Evolutionary conservation across 345 rosid genomes (phyloP), one percentile per base, ranked within the genome.

Genomic region (Citrus reticulata): DNA sequence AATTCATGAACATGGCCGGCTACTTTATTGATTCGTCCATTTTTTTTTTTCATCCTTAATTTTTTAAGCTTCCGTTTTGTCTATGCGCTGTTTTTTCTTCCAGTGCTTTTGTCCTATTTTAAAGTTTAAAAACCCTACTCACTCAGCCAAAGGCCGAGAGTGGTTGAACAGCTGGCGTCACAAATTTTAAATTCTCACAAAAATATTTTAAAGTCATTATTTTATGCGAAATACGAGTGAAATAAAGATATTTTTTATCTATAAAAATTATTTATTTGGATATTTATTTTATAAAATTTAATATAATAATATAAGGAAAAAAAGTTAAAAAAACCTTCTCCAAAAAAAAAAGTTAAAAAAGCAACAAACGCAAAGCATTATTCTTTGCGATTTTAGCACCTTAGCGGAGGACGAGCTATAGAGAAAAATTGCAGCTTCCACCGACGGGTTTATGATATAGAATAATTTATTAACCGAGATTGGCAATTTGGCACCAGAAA

Each of bases 171-270:
- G 0, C 0, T 30, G 4, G 0, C 32, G 0, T 30, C 0, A 3
- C 4, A 30, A 32, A 0, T 4, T 32, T 32, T 0, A 32, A 32
- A 0, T 32, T 32, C 4, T 0, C 0, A 32, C 4, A 32, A 32
- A 32, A 32, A 32, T 32, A 32, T 32, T 32, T 3, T 32, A 32
- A 32, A 32, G 0, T 30, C 0, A 32, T 3, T 3, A 0, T 32
- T 0, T 0, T 0, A 3, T 32, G 0, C 0, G 0, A 32, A 32
- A 32, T 32, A 32, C 0, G 0, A 32, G 4, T 32, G 0, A 32
- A 32, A 0, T 32, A 32, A 0, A 32, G 0, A 32, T 3, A 32
- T 32, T 32, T 32, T 4, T 32, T 4, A 32, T 32, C 0, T 32
- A 0, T 32, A 4, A 32, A 32, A 0, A 32, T 32, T 32, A 32